Base-by-base conservation (phyloP, 169 alveolate species). In the Plasmodium vivax region DNA sequence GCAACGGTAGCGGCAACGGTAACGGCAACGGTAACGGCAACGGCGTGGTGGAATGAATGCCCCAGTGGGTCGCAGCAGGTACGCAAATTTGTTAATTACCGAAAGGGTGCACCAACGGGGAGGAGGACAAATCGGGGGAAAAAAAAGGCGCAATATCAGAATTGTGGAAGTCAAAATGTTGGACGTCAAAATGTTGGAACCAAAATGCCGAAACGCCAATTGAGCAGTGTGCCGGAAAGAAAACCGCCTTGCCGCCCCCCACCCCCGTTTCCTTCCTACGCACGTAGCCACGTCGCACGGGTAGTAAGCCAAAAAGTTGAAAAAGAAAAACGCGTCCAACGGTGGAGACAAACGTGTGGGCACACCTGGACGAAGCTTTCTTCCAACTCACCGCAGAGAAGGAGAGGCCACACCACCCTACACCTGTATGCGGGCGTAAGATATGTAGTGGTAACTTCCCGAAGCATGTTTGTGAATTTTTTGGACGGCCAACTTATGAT, bases 391-490 rank as follows among this genome's bases (percentile, higher is more conserved):
- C 34, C 34, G 9, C 36, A 19, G 36, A 27, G 12, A 30, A 12
- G 68, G 4, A 12, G 12, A 82, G 16, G 10, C 32, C 12, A 34
- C 34, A 34, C 34, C 27, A 80, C 30, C 34, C 80, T 47, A 85
- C 43, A 87, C 10, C 43, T 34, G 41, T 30, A 87, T 87, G 58
- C 80, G 80, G 4, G 93, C 93, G 72, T 87, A 87, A 1, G 93
- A 87, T 71, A 87, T 51, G 30, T 87, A 87, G 54, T 87, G 85
- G 14, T 87, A 87, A 41, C 72, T 51, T 10, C 93, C 93, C 34
- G 68, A 75, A 27, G 56, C 30, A 51, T 47, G 32, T 5, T 74
- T 77, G 45, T 87, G 85, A 14, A 75, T 77, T 4, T 51, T 58
- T 19, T 87, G 23, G 23, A 87, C 72, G n/a, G 87, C 81, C 41